Evolutionary conservation across 2,329 filamentous ascomycete species (phyloP), one percentile per base, ranked within the genome.

Genomic region (Aspergillus alliaceus): DNA sequence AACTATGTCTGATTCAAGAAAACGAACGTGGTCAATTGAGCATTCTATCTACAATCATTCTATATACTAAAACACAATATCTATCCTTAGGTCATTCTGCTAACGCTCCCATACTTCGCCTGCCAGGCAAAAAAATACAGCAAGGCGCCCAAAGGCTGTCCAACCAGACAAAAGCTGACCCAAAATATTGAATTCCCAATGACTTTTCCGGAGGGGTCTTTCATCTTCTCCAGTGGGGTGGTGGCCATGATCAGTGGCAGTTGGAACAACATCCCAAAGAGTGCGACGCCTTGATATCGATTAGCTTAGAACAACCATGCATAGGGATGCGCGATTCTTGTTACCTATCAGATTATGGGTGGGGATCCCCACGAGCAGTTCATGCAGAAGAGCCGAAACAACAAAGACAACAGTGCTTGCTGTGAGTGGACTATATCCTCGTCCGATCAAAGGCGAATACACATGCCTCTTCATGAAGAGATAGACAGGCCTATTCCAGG

Each of bases 81-180:
- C n/a, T 11, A 32, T 22, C 44, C 44, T 29, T 52, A 46, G 9
- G 20, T 31, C 61, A 69, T 65, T 48, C 69, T 71, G 62, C 79
- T 90, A 22, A 93, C 88, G 67, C 88, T 92, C 12, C 95, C 95
- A 72, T 96, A 97, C 79, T 98, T 98, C 54, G 91, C 91, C 77
- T 98, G 93, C 93, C 95, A 99, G 1, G 93, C 93, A 72, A 98
- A 98, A 74, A 97, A 99, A 74, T 99, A 99, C 72, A 96, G 82
- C 59, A 99, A 79, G 0, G 91, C 93, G 1, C 91, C 95, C 66
- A 98, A 84, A 0, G 95, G 95, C 79, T 99, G 95, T 3, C 95
- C 95, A 12, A 99, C 89, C 2, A 98, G 85, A 63, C 93, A 97
- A 71, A 99, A 99, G 12, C 90, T 93, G 20, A 97, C 82, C 95